Conservation (phyloP, 768 basidiomycete species). For the Lentinula sp. region DNA sequence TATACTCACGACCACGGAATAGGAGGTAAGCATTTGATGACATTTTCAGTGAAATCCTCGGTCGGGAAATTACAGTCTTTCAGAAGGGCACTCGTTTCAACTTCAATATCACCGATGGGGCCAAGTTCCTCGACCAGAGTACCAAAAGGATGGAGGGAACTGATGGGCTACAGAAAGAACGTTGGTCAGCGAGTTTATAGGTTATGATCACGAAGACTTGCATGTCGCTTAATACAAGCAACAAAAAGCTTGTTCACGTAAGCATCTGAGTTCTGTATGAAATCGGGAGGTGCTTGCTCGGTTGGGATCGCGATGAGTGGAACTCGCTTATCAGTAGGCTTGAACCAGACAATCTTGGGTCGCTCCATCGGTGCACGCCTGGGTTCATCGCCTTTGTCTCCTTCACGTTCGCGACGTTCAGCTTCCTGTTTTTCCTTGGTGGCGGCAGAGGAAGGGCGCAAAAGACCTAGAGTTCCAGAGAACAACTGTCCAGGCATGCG, state of each 20-base stretch:
- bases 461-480: constrained; percentile 91
- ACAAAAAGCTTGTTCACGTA: constrained; percentile 92
- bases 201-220: constrained; percentile 31
- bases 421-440: constrained; percentile 99
- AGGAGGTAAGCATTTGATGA: constrained; percentile 92
- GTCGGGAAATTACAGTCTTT: constrained; percentile 99
- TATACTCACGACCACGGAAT: constrained; percentile 82
- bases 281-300: constrained; percentile 95
- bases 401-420: constrained; percentile 94
- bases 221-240: constrained; percentile 97
- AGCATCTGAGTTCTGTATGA: constrained; percentile 88
- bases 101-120: constrained; percentile 96
- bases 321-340: constrained; percentile 98
- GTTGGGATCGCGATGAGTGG: constrained; percentile 98
- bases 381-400: constrained; percentile 82
- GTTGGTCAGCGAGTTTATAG: constrained; percentile 9
- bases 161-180: constrained; percentile 59
- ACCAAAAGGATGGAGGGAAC: constrained; percentile 97
- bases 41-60: constrained; percentile 93
- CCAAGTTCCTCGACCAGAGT: constrained; percentile 97
- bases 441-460: constrained; percentile 93
- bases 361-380: constrained; percentile 75
- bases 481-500: constrained; percentile 99
- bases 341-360: constrained; percentile 99
- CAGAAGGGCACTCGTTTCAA: constrained; percentile 93